These are phyloP conservation scores for Aspergillus leporis DNA, from an alignment of 495 filamentous ascomycete genomes.

Conservation along the genomic window DNA sequence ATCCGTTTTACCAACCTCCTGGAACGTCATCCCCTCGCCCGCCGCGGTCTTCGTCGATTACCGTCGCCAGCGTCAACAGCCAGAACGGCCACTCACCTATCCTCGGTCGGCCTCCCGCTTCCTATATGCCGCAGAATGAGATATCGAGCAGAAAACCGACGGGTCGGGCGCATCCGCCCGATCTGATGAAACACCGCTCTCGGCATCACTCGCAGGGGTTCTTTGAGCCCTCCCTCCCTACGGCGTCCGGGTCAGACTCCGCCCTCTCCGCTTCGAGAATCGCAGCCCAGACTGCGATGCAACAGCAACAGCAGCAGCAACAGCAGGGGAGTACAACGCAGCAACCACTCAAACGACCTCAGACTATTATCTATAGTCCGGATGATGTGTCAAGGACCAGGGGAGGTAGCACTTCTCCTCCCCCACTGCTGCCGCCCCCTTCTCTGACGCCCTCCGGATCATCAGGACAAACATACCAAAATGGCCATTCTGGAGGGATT, in stretches of 20 bases:
- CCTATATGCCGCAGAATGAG: constrained; percentile 45
- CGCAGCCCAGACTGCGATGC: constrained; percentile 88
- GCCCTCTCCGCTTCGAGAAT: constrained; percentile 78
- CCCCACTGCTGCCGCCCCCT: constrained; percentile 56
- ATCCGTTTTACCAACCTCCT: constrained; percentile 19
- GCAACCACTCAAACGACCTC: constrained; percentile 67
- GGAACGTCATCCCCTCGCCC: constrained; percentile 37
- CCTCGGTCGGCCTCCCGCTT: constrained; percentile 31
- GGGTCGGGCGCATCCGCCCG: constrained; percentile 40
- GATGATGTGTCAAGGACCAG: constrained; percentile 34
- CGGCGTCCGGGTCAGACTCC: constrained; percentile 55
- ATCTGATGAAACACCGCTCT: constrained; percentile 43
- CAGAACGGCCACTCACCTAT: constrained; percentile 31
- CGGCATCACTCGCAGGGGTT: constrained; percentile 80
- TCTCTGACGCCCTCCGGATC: constrained; percentile 56
- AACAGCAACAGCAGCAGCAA: constrained; percentile 54
- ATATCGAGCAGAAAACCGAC: constrained; percentile 38
- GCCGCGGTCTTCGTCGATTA: constrained; percentile 35
- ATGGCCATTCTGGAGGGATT: constrained; percentile 66
- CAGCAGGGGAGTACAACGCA: constrained; percentile 23
- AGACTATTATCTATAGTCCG: constrained; percentile 56
- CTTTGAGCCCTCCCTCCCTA: constrained; percentile 84
- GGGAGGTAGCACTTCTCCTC: constrained; percentile 45
- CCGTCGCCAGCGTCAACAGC: constrained; percentile 25
- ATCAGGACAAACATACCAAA: constrained; percentile 57